Percentiles rank a stretch among this genome's conserved stretches.
Evolutionary conservation across 129 eudicot species (phyloP).

Genomic region (Apium graveolens): DNA sequence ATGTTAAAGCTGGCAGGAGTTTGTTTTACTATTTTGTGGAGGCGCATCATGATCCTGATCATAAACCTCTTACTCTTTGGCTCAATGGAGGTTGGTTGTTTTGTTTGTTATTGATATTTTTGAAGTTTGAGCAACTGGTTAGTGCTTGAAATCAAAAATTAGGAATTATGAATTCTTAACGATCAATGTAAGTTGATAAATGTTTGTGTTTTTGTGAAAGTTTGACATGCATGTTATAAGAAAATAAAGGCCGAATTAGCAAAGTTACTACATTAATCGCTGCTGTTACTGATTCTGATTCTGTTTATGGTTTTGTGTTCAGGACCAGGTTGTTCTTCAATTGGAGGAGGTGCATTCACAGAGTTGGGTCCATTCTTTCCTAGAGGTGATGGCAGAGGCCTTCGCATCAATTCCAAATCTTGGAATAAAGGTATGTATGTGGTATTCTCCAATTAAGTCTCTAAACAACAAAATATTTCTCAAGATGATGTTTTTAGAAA

Average conservation of each 20-base stretch:
- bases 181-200: neutral
- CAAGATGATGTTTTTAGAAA: neutral
- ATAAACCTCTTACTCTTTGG: constrained; percentile 86
- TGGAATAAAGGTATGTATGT: constrained; percentile 74
- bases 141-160: neutral
- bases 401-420: constrained; percentile 57
- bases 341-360: constrained; percentile 98
- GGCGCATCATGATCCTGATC: constrained; percentile 63
- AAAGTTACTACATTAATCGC: neutral
- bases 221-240: neutral
- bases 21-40: constrained; percentile 94
- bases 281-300: neutral
- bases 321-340: constrained; percentile 99
- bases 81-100: constrained; percentile 77
- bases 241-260: neutral
- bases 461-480: neutral
- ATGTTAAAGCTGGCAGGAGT: constrained; percentile 79
- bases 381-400: constrained; percentile 81
- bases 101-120: neutral
- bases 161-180: neutral
- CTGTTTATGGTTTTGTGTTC: constrained; percentile 12
- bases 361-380: constrained; percentile 95
- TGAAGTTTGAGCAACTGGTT: neutral
- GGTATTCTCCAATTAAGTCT: neutral
- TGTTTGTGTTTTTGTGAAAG: neutral